phyloP scores from a whole-genome alignment of 495 filamentous ascomycete genomes.

The Xylaria venustula region DNA sequence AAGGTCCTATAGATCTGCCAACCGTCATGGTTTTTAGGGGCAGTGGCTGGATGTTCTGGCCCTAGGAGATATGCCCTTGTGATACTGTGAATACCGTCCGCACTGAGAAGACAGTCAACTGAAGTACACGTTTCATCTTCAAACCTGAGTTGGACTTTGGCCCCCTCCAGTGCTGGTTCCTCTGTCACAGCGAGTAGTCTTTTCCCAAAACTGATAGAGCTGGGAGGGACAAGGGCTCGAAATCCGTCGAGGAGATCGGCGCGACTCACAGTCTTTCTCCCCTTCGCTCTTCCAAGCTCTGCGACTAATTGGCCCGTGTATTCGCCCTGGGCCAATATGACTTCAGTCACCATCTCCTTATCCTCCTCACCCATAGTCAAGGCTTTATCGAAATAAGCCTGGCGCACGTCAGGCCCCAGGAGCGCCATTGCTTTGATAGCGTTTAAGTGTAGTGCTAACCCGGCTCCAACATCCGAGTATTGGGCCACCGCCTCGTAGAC shows the following conservation, averaged over 20 bases:
- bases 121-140: constrained; percentile 28
- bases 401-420: constrained; percentile 30
- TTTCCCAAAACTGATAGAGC: constrained; percentile 30
- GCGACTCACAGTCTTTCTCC: constrained; percentile 36
- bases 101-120: constrained; percentile 40
- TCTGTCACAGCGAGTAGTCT: constrained; percentile 25
- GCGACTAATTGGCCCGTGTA: constrained; percentile 31
- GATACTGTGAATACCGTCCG: constrained; percentile 47
- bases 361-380: constrained; percentile 30
- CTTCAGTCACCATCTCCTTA: constrained; percentile 34
- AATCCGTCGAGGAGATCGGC: constrained; percentile 35
- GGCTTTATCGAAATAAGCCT: constrained; percentile 37
- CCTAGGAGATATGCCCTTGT: constrained; percentile 42
- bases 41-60: constrained; percentile 34
- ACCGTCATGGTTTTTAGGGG: constrained; percentile 40
- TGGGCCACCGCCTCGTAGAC: constrained; percentile 32
- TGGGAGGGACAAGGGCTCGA: constrained; percentile 26
- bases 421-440: constrained; percentile 37
- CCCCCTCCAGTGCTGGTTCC: constrained; percentile 6
- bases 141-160: constrained; percentile 31
- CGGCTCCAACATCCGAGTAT: constrained; percentile 38
- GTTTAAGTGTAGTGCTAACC: constrained; percentile 38
- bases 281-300: constrained; percentile 39
- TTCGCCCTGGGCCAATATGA: constrained; percentile 34
- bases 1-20: constrained; percentile 46